These are phyloP conservation scores for Penicillium vulpinum DNA, from an alignment of 2,329 filamentous ascomycete genomes.

Conservation along the genomic window DNA sequence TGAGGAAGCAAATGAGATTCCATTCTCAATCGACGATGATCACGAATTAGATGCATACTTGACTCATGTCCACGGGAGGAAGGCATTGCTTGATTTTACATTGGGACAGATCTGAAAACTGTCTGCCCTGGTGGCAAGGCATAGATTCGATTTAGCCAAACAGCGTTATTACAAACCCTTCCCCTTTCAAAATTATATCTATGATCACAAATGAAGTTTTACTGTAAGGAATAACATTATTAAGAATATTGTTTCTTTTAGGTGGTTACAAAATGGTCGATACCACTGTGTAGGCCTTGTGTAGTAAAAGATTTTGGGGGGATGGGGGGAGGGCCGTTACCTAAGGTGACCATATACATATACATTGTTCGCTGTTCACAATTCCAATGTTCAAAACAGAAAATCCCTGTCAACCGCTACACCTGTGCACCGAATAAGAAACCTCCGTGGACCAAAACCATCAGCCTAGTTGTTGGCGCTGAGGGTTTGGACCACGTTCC, in stretches of 20 bases:
- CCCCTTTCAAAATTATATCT: too few relatives aligned
- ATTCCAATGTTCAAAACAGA: conserved; percentile 8
- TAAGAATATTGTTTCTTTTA: neutral
- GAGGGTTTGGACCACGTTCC: conserved; percentile 39
- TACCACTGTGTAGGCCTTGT: neutral
- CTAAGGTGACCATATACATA: conserved; percentile 6
- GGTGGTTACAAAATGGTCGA: neutral
- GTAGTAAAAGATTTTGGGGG: neutral
- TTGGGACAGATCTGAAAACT: conserved; percentile 30
- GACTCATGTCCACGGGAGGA: conserved; percentile 59
- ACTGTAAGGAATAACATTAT: neutral
- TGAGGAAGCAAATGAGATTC: conserved; percentile 60
- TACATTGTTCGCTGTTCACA: conserved; percentile 22
- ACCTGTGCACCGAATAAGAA: conserved; percentile 9
- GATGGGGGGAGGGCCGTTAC: too few relatives aligned
- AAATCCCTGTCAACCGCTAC: conserved; percentile 8
- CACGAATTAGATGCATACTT: conserved; percentile 72
- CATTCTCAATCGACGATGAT: conserved; percentile 67
- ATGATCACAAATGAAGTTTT: neutral
- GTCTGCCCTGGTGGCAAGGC: neutral
- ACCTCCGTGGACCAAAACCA: neutral
- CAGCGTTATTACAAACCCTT: neutral
- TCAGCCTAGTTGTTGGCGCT: conserved; percentile 19
- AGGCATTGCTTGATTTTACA: conserved; percentile 55
- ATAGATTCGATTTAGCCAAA: neutral